Base-by-base conservation (phyloP, 768 basidiomycete genomes). In the Crucibulum laeve region DNA sequence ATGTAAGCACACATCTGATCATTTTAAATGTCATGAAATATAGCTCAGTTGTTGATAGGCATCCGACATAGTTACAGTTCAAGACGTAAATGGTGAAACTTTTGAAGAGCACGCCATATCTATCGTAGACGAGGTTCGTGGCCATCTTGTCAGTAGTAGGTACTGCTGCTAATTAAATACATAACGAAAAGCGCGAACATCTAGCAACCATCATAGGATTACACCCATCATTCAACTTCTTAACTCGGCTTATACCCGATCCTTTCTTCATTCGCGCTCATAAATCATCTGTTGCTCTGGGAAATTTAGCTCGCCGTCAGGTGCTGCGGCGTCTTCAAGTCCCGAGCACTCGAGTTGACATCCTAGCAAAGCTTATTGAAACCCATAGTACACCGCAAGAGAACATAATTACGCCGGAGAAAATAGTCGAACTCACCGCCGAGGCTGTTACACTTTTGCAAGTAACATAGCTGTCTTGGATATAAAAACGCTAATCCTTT, bases 21-120 rank as follows among this genome's bases (percentile, higher is more conserved):
- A 36, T 24, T 18, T 26, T n/a, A 34, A 28, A 15, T 15, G 15
- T 30, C 26, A 35, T 11, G 19, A n/a, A 26, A 28, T 22, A 11
- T 17, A n/a, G 8, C 11, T 33, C 15, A 32, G 28, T 19, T 21
- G 21, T 40, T 36, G 14, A 26, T 42, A 59, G 59, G 57, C 53
- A 21, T 56, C 58, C 8, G 60, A 62, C 48, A 25, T 55, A 10
- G 56, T 63, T 13, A 43, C 47, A 28, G 49, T 37, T 13, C 35
- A 19, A 19, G 14, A 19, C 10, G 3, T 21, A 10, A 5, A 37
- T 37, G 35, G 35, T 10, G 19, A 37, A 37, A 19, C 19, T 10
- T 10, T n/a, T 10, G 10, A 37, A 14, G 35, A 37, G 18, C 35
- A 65, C 40, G 49, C 53, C 11, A 54, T 62, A 2, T 58, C 58